Base-by-base conservation (phyloP, 306 rosid species). In the Fragaria ananassa region DNA sequence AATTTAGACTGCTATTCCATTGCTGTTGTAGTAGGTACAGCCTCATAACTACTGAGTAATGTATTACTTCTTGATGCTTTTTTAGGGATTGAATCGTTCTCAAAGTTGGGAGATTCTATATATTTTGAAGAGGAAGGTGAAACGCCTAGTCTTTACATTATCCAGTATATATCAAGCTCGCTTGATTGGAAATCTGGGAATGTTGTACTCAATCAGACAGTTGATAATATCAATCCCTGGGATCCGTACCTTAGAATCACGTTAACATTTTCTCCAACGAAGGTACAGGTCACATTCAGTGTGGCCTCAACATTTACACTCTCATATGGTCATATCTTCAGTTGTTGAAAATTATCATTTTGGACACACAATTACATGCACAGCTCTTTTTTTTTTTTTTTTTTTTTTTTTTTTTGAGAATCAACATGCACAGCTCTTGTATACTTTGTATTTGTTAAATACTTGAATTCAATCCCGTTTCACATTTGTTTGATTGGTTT, bases 91-190 rank as follows among this genome's bases (percentile, higher is more conserved):
- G 98, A 95, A 65, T 92, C 97, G 25, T 89, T 95, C 81, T 92
- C 98, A 19, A 92, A 92, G 88, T 79, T 95, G 37, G 98, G 96
- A 21, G 97, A 92, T 87, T 89, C 97, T 44, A 92, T 95, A 70
- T 95, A 95, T 78, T 95, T 95, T 80, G 97, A 95, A 83, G 95
- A 90, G 82, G 85, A 72, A 58, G 87, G 82, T 57, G 67, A 78
- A 39, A 47, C 54, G 50, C 96, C 92, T 58, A 29, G 82, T 51
- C 93, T 95, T 23, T 95, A 90, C 78, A 76, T 92, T 71, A 85
- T 89, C 74, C 97, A 92, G 87, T 92, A 89, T 27, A 88, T 95
- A 84, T 79, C 98, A 76, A 95, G 96, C 74, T 77, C 86, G 1
- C 90, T 95, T 78, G 79, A 84, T 51, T 95, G 98, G 98, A 83